Conservation (phyloP, 1,284 basidiomycete species). For the Cutaneotrichosporon cavernicola region DNA sequence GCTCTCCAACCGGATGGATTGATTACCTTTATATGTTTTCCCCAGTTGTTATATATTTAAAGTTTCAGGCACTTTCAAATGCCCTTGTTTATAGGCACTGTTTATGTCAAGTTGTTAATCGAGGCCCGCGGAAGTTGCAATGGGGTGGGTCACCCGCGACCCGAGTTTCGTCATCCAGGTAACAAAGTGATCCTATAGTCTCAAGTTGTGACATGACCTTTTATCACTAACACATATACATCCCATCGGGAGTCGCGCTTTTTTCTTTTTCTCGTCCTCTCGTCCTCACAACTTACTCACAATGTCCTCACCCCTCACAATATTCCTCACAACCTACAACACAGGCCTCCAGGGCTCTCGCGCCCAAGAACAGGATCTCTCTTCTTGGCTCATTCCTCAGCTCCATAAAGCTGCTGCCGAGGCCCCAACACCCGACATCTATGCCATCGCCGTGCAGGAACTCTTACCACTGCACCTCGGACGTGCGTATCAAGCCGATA, state of each 20-base stretch:
- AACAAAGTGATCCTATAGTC: too few species aligned
- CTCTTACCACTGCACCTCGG: slow-evolving; percentile 62
- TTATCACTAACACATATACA: not conserved
- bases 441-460: slow-evolving; percentile 94
- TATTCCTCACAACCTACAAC: slow-evolving; percentile 54
- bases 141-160: too few species aligned
- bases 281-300: not conserved
- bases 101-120: too few species aligned
- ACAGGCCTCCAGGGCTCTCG: slow-evolving; percentile 51
- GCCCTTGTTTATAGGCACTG: too few species aligned
- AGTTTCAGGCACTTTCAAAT: too few species aligned
- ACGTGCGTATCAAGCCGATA: slow-evolving; percentile 30
- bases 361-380: slow-evolving; percentile 49
- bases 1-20: too few species aligned
- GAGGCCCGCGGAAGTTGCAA: too few species aligned
- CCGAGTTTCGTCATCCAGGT: too few species aligned
- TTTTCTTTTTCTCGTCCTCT: not conserved
- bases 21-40: too few species aligned
- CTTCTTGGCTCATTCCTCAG: slow-evolving; percentile 52
- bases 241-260: not conserved
- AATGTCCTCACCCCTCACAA: slow-evolving; percentile 40
- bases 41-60: too few species aligned
- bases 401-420: slow-evolving; percentile 37
- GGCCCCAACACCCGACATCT: slow-evolving; percentile 64
- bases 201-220: too few species aligned